A percentile compares a stretch with the other conserved stretches of the same genome.
These are phyloP conservation scores for Fusarium devonianum DNA, from an alignment of 2,329 filamentous ascomycete genomes.

Conservation along the genomic window DNA sequence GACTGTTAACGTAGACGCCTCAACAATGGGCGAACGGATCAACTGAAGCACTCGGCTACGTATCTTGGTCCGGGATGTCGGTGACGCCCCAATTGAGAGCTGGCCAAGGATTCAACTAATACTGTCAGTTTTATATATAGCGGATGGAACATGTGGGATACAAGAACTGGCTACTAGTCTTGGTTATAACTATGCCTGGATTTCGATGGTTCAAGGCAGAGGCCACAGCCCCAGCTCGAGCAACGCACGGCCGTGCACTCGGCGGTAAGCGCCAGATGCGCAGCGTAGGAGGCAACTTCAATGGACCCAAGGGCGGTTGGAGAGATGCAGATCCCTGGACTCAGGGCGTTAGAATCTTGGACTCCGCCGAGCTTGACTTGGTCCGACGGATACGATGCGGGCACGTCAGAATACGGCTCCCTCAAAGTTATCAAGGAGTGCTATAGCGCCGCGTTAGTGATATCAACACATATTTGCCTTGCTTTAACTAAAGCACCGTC, in stretches of 20 bases:
- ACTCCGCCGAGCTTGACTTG: constrained; percentile 1
- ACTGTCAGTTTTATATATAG: not conserved
- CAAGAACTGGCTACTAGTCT: not conserved
- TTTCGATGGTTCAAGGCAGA: constrained; percentile 2
- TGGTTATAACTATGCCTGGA: not conserved
- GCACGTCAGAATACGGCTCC: not conserved
- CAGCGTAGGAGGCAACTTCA: not conserved
- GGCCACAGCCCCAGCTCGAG: not conserved
- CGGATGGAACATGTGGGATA: not conserved
- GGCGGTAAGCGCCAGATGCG: constrained; percentile 2
- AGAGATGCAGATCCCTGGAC: not conserved
- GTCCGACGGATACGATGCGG: not conserved
- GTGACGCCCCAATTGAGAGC: too few relatives aligned
- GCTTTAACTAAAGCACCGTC: not conserved
- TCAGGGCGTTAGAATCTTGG: constrained; percentile 1
- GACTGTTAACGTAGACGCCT: not conserved
- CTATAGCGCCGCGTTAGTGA: not conserved
- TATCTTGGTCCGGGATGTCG: not conserved
- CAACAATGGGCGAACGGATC: not conserved
- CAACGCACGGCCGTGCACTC: not conserved
- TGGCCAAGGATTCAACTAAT: not conserved
- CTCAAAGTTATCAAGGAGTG: not conserved
- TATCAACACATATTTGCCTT: not conserved
- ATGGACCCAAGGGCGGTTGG: not conserved
- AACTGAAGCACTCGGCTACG: not conserved